Conservation (phyloP, 2,329 filamentous ascomycete genomes). For the Aspergillus neotritici region DNA sequence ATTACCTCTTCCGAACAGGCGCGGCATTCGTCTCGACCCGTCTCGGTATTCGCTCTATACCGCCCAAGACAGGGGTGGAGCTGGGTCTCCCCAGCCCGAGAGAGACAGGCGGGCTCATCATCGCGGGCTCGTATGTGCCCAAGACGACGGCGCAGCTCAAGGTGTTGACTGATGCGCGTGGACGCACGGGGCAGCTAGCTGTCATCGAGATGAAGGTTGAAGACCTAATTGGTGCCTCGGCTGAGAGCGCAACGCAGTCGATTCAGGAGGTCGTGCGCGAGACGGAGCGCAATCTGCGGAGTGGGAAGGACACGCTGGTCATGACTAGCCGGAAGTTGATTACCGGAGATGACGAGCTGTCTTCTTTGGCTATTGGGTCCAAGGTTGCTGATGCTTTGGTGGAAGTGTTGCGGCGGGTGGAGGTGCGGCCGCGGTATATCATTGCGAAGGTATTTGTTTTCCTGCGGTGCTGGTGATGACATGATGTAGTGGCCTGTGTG, state of each 20-base stretch:
- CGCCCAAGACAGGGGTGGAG: constrained; percentile 46
- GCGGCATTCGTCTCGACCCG: constrained; percentile 47
- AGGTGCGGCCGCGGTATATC: constrained; percentile 50
- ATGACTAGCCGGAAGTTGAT: constrained; percentile 56
- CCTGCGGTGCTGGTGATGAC: background rate
- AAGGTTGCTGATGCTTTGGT: constrained; percentile 50
- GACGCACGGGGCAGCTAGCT: constrained; percentile 32
- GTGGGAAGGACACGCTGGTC: constrained; percentile 50
- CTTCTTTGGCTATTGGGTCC: constrained; percentile 51
- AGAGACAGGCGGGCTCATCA: constrained; percentile 46
- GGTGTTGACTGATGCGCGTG: constrained; percentile 36
- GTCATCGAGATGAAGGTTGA: constrained; percentile 47
- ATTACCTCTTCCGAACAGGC: constrained; percentile 44
- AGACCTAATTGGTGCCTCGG: constrained; percentile 39
- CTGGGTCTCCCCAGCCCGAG: constrained; percentile 33
- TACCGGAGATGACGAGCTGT: constrained; percentile 44
- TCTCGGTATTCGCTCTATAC: constrained; percentile 49
- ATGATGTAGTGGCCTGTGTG: background rate
- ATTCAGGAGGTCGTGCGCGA: constrained; percentile 26
- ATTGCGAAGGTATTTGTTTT: constrained; percentile 45
- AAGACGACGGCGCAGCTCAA: constrained; percentile 55
- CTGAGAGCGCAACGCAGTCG: constrained; percentile 16
- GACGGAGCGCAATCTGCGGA: constrained; percentile 37
- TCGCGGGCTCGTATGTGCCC: constrained; percentile 55
- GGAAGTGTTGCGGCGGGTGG: constrained; percentile 43